These are phyloP conservation scores for Magnolia kwangsiensis DNA, from an alignment of 164 flowering plant genomes.

Conservation along the genomic window DNA sequence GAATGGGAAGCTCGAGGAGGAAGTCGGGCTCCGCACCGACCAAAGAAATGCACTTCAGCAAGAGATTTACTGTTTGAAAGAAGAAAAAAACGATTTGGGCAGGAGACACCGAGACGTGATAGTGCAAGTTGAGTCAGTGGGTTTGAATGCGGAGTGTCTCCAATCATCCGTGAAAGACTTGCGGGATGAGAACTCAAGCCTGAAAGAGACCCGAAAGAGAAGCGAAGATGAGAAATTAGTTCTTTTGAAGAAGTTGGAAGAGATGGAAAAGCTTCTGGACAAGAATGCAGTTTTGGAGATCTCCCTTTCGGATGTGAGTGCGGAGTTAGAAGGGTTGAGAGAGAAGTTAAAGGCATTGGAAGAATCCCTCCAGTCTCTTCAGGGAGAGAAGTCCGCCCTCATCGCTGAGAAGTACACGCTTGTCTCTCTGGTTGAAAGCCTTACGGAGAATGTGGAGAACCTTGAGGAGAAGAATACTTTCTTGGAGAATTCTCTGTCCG, in stretches of 20 bases:
- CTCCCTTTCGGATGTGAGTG: conserved; percentile 45
- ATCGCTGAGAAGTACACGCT: conserved; percentile 58
- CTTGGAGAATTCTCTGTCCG: conserved; percentile 61
- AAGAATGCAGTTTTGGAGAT: conserved; percentile 42
- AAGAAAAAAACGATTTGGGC: conserved; percentile 54
- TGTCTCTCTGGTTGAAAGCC: conserved; percentile 54
- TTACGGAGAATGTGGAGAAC: conserved; percentile 58
- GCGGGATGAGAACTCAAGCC: conserved; percentile 61
- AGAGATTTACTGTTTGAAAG: conserved; percentile 56
- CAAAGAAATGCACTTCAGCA: conserved; percentile 52
- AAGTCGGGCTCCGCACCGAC: conserved; percentile 45
- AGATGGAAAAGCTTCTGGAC: conserved; percentile 47
- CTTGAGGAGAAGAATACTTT: conserved; percentile 54
- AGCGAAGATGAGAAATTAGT: conserved; percentile 42
- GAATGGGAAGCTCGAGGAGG: conserved; percentile 67
- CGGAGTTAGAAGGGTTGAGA: conserved; percentile 44
- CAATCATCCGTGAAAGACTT: conserved; percentile 54
- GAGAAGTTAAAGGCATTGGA: conserved; percentile 47
- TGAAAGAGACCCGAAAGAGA: conserved; percentile 47
- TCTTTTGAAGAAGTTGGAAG: conserved; percentile 48
- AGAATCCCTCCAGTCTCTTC: conserved; percentile 47
- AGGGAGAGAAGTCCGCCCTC: conserved; percentile 60
- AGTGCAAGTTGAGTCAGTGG: conserved; percentile 57
- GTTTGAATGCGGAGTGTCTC: conserved; percentile 51
- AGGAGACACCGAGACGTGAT: conserved; percentile 43